Evolutionary conservation across 495 filamentous ascomycete genomes (phyloP), one percentile per base, ranked within the genome.

Genomic region (Penicillium tannophilum): DNA sequence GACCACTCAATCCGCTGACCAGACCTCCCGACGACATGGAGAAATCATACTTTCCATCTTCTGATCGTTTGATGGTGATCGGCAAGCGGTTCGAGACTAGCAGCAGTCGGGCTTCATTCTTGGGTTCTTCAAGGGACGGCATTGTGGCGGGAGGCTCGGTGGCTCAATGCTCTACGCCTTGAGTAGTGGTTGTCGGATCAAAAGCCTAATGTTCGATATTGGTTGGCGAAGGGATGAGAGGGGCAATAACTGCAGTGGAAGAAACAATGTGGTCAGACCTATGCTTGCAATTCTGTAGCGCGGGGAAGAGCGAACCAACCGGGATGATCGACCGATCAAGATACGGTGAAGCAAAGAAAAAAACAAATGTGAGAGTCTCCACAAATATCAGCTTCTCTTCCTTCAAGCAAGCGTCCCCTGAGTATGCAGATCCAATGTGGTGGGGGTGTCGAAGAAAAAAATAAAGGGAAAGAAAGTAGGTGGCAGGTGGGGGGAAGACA

Each of bases 1-100:
- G 75, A 19, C 93, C 94, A 60, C 88, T 92, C 53, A 98, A 73
- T 1, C 93, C 94, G 39, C 89, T 96, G 53, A 98, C 92, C 39
- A 98, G 82, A 14, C 93, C 93, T 55, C 93, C 93, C 7, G 93
- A 97, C 14, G 93, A 97, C 89, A 96, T 96, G 70, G 87, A 90
- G 73, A 96, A 95, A 60, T 86, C 83, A 75, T 96, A 98, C 61
- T 75, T 77, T 53, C 87, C 88, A 78, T 93, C 90, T 36, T 95
- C 90, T 35, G 86, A 86, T 59, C 91, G 86, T 76, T 96, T 97
- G 74, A 98, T 92, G 49, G 92, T 96, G 71, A 97, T 96, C 6
- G 93, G 93, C 11, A 97, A 83, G 45, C 94, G 89, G 60, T 98
- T 98, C 12, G 93, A 96, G 63, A 97, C 84, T 45, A 98, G 86